Conservation (phyloP, 2,329 filamentous ascomycete genomes). For the Thelonectria discophora region DNA sequence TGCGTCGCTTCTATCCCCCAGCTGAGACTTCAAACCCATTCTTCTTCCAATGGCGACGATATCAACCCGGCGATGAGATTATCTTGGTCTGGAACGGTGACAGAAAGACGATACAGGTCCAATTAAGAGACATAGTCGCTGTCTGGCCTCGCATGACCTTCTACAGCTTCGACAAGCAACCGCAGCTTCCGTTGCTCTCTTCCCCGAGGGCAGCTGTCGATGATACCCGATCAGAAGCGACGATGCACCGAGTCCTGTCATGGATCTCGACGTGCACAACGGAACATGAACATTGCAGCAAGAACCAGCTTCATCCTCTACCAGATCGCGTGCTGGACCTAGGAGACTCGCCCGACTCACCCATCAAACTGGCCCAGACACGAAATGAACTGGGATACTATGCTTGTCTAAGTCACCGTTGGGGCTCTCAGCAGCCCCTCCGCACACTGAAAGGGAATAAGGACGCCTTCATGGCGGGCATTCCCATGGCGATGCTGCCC, state of each 20-base stretch:
- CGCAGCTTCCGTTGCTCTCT: slow-evolving; percentile 9
- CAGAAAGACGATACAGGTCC: background rate
- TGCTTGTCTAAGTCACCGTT: slow-evolving; percentile 23
- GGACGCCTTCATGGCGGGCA: background rate
- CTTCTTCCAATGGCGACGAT: slow-evolving; percentile 13
- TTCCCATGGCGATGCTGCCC: slow-evolving; percentile 9
- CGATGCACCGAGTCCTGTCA: slow-evolving; percentile 18
- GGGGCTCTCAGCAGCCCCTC: slow-evolving; percentile 15
- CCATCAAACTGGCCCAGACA: slow-evolving; percentile 16
- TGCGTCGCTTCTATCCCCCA: slow-evolving; percentile 14
- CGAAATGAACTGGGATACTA: slow-evolving; percentile 17
- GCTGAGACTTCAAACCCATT: background rate
- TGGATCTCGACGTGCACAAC: slow-evolving; percentile 21
- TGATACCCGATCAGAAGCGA: slow-evolving; percentile 23
- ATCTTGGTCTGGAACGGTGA: slow-evolving; percentile 13
- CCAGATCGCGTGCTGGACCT: slow-evolving; percentile 26
- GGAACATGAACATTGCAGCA: slow-evolving; percentile 21
- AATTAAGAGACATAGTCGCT: background rate
- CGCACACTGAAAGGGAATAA: slow-evolving; percentile 1
- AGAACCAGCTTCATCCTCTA: slow-evolving; percentile 13
- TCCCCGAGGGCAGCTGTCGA: slow-evolving; percentile 19
- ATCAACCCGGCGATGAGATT: slow-evolving; percentile 6
- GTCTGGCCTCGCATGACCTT: slow-evolving; percentile 20
- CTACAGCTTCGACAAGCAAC: slow-evolving; percentile 10
- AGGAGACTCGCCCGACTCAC: background rate